These are phyloP conservation scores for Pouteria glomerata DNA, from an alignment of 148 eudicot species.

Conservation along the genomic window DNA sequence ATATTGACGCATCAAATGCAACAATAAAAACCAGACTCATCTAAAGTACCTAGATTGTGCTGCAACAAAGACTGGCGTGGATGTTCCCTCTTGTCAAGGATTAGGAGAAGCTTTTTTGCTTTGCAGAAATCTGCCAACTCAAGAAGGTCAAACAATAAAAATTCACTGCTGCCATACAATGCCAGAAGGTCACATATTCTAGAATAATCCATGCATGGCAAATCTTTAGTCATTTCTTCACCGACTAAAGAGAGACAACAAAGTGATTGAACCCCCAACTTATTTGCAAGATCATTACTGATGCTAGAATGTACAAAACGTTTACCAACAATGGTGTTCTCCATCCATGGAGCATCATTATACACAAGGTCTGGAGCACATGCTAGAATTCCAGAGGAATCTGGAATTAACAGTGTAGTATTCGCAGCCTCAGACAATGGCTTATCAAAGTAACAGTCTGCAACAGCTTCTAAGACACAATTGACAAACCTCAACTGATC, in stretches of 20 bases:
- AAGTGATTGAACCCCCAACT: constrained; percentile 85
- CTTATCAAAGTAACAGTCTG: constrained; percentile 58
- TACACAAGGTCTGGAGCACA: constrained; percentile 72
- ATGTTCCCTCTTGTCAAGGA: constrained; percentile 91
- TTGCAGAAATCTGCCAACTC: constrained; percentile 98
- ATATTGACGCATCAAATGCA: constrained; percentile 10
- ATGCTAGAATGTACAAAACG: constrained; percentile 74
- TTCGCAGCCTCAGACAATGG: constrained; percentile 44
- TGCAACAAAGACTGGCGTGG: constrained; percentile 80
- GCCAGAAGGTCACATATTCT: constrained; percentile 73
- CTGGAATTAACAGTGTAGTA: constrained; percentile 60
- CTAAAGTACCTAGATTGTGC: constrained; percentile 84
- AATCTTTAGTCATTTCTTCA: constrained; percentile 93
- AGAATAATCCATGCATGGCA: constrained; percentile 87
- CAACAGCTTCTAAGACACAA: constrained; percentile 88
- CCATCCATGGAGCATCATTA: constrained; percentile 99
- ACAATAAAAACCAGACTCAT: constrained; percentile 4
- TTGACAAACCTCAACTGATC: constrained; percentile 84
- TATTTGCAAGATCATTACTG: constrained; percentile 69
- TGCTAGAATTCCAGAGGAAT: constrained; percentile 58
- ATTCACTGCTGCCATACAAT: constrained; percentile 51
- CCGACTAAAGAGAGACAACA: constrained; percentile 84
- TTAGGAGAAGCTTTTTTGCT: constrained; percentile 75
- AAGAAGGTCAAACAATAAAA: constrained; percentile 81
- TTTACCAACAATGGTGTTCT: constrained; percentile 54